phyloP scores from a whole-genome alignment of 768 basidiomycete genomes.

The Pleurotus platypus region DNA sequence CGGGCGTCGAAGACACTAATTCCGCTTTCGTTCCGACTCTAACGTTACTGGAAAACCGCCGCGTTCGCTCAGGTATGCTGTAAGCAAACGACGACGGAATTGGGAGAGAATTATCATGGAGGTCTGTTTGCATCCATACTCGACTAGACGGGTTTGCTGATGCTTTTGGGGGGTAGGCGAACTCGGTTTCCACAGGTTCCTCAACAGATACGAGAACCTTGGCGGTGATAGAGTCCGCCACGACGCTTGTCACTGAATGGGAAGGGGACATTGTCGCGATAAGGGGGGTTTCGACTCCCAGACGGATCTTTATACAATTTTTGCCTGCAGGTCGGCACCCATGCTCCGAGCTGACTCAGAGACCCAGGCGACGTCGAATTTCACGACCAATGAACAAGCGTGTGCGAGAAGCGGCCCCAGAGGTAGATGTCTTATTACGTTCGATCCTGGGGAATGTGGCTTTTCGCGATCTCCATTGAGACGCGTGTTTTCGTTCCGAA shows the following conservation, averaged over 20 bases:
- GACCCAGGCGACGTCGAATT: no score
- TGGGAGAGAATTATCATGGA: neutral
- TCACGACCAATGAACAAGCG: no score
- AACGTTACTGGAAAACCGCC: neutral
- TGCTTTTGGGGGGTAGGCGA: conserved; percentile 1
- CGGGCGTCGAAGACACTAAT: neutral
- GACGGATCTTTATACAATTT: no score
- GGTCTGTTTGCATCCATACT: neutral
- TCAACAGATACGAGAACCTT: neutral
- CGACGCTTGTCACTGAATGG: neutral
- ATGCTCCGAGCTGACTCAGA: no score
- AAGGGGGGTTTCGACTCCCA: no score
- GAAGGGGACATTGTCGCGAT: neutral
- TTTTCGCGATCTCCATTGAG: no score
- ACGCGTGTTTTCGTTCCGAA: no score
- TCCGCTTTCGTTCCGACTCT: neutral
- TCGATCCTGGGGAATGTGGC: no score
- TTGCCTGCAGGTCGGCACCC: no score
- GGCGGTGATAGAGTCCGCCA: neutral
- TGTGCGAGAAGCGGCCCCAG: no score
- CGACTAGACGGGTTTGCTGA: conserved; percentile 5
- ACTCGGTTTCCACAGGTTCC: neutral
- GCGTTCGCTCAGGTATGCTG: neutral
- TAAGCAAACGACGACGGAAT: neutral
- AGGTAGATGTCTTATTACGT: no score